phyloP scores from a whole-genome alignment of 495 filamentous ascomycete genomes.

The Penicillium roqueforti region DNA sequence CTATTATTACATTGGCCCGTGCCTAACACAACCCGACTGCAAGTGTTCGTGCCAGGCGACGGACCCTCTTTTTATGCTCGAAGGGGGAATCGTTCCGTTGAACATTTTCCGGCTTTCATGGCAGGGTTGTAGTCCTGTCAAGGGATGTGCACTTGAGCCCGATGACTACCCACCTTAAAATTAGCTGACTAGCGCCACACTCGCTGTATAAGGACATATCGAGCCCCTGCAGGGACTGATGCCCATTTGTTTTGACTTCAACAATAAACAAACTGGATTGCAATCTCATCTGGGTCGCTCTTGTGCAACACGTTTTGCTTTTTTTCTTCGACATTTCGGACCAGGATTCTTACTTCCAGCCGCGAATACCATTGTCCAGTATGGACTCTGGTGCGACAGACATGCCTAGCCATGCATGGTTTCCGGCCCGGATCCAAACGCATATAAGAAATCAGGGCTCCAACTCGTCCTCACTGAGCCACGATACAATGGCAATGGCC shows the following conservation, averaged over 20 bases:
- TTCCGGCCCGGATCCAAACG: constrained; percentile 23
- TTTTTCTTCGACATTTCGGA: constrained; percentile 3
- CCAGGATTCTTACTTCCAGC: constrained; percentile 11
- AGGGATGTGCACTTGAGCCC: constrained; percentile 22
- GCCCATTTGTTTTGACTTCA: constrained; percentile 18
- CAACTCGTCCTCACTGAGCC: constrained; percentile 22
- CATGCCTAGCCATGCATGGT: constrained; percentile 20
- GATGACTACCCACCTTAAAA: constrained; percentile 23
- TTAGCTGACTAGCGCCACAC: constrained; percentile 18
- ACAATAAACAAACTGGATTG: constrained; percentile 14
- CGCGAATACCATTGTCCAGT: constrained; percentile 21
- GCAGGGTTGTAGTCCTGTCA: constrained; percentile 26
- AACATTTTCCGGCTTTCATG: constrained; percentile 22
- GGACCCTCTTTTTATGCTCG: constrained; percentile 5
- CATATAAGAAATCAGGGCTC: constrained; percentile 25
- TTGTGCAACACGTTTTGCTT: constrained; percentile 27
- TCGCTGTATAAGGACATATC: constrained; percentile 29
- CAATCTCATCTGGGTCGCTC: constrained; percentile 22
- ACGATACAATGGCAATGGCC: constrained; percentile 15
- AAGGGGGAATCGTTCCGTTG: constrained; percentile 17
- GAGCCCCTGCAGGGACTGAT: constrained; percentile 22
- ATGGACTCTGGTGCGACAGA: constrained; percentile 23
- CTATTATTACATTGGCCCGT: constrained; percentile 29
- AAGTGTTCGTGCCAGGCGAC: constrained; percentile 14
- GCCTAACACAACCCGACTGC: constrained; percentile 17